phyloP scores from a whole-genome alignment of 352 stramenopile species.

The Pythium chondricola region DNA sequence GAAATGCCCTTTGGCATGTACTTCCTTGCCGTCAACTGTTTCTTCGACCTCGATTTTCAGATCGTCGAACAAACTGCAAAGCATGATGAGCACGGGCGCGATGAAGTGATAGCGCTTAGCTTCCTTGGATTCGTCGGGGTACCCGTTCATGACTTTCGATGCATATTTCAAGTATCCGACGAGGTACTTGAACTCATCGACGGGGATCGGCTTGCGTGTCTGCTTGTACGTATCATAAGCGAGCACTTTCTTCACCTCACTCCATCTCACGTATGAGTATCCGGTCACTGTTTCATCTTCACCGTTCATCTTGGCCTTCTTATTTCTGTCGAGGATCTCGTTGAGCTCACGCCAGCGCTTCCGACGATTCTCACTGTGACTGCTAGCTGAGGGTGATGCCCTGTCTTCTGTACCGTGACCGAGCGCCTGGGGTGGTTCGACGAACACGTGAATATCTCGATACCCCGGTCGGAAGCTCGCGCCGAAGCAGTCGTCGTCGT shows the following conservation, averaged over 20 bases:
- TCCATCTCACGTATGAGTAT: conserved; percentile 15
- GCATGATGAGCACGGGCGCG: background rate
- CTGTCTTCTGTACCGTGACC: conserved; percentile 7
- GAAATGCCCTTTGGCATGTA: conserved; percentile 23
- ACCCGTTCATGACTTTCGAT: background rate
- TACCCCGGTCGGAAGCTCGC: conserved; percentile 11
- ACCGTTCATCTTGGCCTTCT: conserved; percentile 14
- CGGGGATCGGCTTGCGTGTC: conserved; percentile 16
- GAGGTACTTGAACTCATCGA: conserved; percentile 19
- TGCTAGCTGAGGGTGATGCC: background rate
- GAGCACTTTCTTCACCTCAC: conserved; percentile 17
- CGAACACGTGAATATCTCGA: conserved; percentile 6
- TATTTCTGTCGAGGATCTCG: conserved; percentile 14
- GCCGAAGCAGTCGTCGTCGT: conserved; percentile 16
- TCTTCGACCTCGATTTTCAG: conserved; percentile 4
- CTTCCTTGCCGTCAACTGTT: conserved; percentile 12
- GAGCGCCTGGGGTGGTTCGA: background rate
- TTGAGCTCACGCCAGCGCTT: conserved; percentile 17
- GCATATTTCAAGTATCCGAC: conserved; percentile 14
- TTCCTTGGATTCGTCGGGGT: background rate
- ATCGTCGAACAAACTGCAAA: background rate
- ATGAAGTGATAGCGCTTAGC: background rate
- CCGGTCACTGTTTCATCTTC: conserved; percentile 17
- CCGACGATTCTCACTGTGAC: background rate
- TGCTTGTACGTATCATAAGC: conserved; percentile 18